These are phyloP conservation scores for Penicillium paneum DNA, from an alignment of 2,329 filamentous ascomycete species.

Conservation along the genomic window DNA sequence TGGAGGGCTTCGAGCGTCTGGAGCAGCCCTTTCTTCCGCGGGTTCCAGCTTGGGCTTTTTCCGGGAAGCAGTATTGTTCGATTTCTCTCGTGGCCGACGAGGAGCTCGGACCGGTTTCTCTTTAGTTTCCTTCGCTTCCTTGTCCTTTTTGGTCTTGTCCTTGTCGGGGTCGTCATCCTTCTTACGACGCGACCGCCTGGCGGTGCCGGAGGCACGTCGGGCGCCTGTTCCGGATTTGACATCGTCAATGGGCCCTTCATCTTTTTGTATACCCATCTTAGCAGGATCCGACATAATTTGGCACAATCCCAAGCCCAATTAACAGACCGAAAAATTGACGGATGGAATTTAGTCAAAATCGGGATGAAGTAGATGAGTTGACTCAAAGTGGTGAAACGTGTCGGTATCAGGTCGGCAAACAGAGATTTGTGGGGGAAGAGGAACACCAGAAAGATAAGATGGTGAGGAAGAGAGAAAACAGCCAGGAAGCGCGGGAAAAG, in stretches of 20 bases:
- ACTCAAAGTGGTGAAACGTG: constrained; percentile 12
- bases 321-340: constrained; percentile 1
- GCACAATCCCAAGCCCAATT: not conserved
- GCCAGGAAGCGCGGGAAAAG: constrained; percentile 15
- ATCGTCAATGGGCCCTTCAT: constrained; percentile 26
- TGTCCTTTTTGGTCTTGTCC: constrained; percentile 28
- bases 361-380: constrained; percentile 1
- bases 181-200: constrained; percentile 41
- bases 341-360: constrained; percentile 17
- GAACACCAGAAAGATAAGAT: constrained; percentile 11
- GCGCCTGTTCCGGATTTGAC: constrained; percentile 26
- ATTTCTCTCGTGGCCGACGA: constrained; percentile 38
- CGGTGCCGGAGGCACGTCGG: constrained; percentile 31
- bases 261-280: constrained; percentile 22
- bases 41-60: constrained; percentile 48
- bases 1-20: constrained; percentile 11
- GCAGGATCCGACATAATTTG: constrained; percentile 33
- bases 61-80: constrained; percentile 40
- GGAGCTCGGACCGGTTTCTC: constrained; percentile 25
- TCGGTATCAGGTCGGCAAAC: constrained; percentile 4
- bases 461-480: constrained; percentile 9
- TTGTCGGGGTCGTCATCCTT: constrained; percentile 36
- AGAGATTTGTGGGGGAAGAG: constrained; percentile 2
- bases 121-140: constrained; percentile 22
- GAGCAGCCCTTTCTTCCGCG: constrained; percentile 16